These are phyloP conservation scores for Neophaeococcomyces mojaviensis DNA, from an alignment of 2,329 filamentous ascomycete species.

Conservation along the genomic window DNA sequence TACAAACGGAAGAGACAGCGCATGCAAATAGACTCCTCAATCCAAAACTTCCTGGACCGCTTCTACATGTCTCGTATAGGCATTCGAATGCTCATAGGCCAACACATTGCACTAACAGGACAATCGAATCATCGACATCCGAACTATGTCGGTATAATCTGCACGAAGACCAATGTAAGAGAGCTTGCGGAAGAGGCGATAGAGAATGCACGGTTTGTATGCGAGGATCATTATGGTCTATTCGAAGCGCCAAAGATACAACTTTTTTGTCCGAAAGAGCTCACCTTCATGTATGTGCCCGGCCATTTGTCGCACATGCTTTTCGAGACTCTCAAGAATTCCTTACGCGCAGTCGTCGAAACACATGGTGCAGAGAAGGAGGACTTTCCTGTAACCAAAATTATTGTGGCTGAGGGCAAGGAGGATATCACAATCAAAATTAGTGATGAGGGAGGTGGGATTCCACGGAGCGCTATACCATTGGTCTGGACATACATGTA, in stretches of 20 bases:
- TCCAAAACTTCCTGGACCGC: constrained; percentile 93
- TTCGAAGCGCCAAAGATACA: constrained; percentile 96
- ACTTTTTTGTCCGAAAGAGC: constrained; percentile 84
- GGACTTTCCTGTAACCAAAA: constrained; percentile 91
- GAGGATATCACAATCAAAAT: constrained; percentile 99
- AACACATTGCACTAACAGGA: constrained; percentile 94
- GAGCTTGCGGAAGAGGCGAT: constrained; percentile 96
- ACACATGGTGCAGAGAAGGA: constrained; percentile 91
- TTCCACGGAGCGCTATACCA: constrained; percentile 84
- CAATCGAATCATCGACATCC: constrained; percentile 83
- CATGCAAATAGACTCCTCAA: constrained; percentile 93
- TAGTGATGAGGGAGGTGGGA: constrained; percentile 91
- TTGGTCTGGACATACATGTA: constrained; percentile 99
- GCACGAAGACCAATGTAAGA: constrained; percentile 93
- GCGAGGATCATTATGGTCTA: constrained; percentile 94
- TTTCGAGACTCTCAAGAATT: constrained; percentile 98
- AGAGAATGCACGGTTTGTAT: constrained; percentile 97
- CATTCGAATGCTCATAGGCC: constrained; percentile 97
- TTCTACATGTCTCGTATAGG: constrained; percentile 99
- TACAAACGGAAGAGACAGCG: constrained; percentile 95
- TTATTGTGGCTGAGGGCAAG: constrained; percentile 94
- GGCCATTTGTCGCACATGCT: constrained; percentile 99
- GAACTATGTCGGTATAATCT: constrained; percentile 96
- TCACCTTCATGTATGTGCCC: constrained; percentile 99
- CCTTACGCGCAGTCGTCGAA: constrained; percentile 90